Percentiles rank a stretch among this genome's conserved stretches.
Evolutionary conservation across 129 eudicot genomes (phyloP).

Genomic region (Helichrysum umbraculigerum): DNA sequence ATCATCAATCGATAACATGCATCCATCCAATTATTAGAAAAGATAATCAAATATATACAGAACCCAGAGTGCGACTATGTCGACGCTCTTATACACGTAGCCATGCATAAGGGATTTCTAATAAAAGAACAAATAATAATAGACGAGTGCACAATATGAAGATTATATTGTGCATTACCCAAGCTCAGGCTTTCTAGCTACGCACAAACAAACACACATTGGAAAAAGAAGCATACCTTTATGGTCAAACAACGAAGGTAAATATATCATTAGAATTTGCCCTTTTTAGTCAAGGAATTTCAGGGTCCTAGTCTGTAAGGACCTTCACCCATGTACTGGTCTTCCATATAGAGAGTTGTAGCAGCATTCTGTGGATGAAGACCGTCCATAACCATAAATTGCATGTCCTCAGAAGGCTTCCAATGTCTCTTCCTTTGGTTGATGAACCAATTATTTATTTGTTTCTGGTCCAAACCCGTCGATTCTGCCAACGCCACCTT

Average conservation of each 20-base stretch:
- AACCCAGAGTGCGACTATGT: background rate
- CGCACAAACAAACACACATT: too few relatives aligned
- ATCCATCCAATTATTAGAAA: conserved; percentile 16
- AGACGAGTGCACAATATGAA: conserved; percentile 13
- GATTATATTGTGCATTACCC: conserved; percentile 5
- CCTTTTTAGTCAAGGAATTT: background rate
- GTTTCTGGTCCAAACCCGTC: conserved; percentile 97
- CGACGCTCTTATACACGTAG: conserved; percentile 14
- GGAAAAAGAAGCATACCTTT: conserved; percentile 23
- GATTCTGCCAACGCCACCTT: conserved; percentile 96
- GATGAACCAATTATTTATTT: conserved; percentile 94
- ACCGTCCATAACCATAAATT: conserved; percentile 98
- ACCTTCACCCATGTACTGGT: conserved; percentile 84
- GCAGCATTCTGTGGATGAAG: conserved; percentile 78
- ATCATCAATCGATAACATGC: conserved; percentile 23
- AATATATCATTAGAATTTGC: background rate
- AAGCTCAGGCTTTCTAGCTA: conserved; percentile 13
- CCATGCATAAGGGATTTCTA: conserved; percentile 23
- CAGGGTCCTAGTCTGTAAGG: conserved; percentile 83
- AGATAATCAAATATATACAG: conserved; percentile 17
- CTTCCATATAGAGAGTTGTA: conserved; percentile 81
- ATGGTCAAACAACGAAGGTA: conserved; percentile 19
- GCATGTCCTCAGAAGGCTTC: conserved; percentile 99
- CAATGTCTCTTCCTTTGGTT: conserved; percentile 97
- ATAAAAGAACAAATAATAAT: conserved; percentile 14